Evolutionary conservation across 306 rosid species (phyloP), one percentile per base, ranked within the genome.

Genomic region (Quercus alba): DNA sequence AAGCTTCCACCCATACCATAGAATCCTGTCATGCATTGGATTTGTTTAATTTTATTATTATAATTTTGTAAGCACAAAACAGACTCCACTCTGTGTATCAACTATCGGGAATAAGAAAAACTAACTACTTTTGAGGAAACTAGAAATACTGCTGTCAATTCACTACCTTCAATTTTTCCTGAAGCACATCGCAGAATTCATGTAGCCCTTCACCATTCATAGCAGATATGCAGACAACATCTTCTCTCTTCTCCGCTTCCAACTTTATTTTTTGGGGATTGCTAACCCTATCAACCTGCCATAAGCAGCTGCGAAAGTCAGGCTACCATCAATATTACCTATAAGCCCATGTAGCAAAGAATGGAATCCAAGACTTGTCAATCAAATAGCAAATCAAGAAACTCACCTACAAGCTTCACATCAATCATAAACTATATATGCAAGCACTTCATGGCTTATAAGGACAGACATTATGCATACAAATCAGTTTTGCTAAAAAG

Each of bases 1-100:
- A 88, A 84, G 98, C 99, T 87, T 91, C 99, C 67, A 96, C 91
- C 97, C 98, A 95, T 31, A 91, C 98, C 99, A 93, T 91, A 49
- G 97, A 82, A 78, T 93, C 94, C 99, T 95, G 84, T 75, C 49
- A 80, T 58, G 57, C 41, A 82, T 70, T 63, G 72, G 25, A 67
- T 67, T 33, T 67, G 6, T 20, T 67, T 35, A 67, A 35, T 67
- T 19, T 67, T 35, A 19, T 19, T 18, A 35, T 46, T 9, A 67
- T 35, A 33, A 9, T 8, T n/a, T 13, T 30, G 30, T 15, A 28
- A 28, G n/a, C 46, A 28, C 44, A 30, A 64, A 5, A 7, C 70
- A 64, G 70, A 64, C 44, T 49, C 70, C 21, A 3, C 46, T 15
- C 18, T 30, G 70, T 26, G 38, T 64, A 64, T 62, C 49, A 58